phyloP scores from a whole-genome alignment of 495 filamentous ascomycete species.

The Tuber indicum region DNA sequence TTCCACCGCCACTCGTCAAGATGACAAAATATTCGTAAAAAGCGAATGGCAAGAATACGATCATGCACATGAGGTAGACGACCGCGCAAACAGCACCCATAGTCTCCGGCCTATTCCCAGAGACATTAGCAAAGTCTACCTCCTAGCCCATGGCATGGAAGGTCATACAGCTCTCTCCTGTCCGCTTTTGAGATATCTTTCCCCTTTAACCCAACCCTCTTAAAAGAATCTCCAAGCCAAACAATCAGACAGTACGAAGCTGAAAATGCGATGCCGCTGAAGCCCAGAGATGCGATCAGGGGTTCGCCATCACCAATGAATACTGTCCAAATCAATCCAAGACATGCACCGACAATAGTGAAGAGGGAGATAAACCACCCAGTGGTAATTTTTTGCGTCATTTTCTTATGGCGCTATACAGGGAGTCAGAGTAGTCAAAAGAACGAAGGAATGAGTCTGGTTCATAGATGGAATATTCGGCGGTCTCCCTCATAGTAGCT shows the following conservation, averaged over 20 bases:
- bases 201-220: slow-evolving; percentile 82
- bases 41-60: slow-evolving; percentile 88
- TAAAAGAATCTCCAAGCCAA: slow-evolving; percentile 91
- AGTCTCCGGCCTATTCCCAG: slow-evolving; percentile 66
- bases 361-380: slow-evolving; percentile 50
- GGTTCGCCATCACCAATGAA: slow-evolving; percentile 82
- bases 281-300: slow-evolving; percentile 76
- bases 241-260: slow-evolving; percentile 73
- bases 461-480: neutral
- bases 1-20: slow-evolving; percentile 90
- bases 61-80: slow-evolving; percentile 79
- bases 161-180: slow-evolving; percentile 61
- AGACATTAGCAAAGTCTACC: slow-evolving; percentile 32
- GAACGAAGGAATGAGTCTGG: neutral
- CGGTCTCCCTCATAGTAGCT: neutral
- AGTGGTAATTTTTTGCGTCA: slow-evolving; percentile 38
- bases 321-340: slow-evolving; percentile 71
- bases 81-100: slow-evolving; percentile 96
- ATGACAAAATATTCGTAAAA: slow-evolving; percentile 98
- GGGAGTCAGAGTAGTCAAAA: neutral
- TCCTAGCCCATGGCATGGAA: slow-evolving; percentile 8
- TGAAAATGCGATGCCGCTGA: slow-evolving; percentile 77
- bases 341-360: slow-evolving; percentile 60
- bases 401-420: slow-evolving; percentile 7
- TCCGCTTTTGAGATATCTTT: slow-evolving; percentile 77